These are phyloP conservation scores for Gillenia trifoliata DNA, from an alignment of 306 rosid genomes.

Conservation along the genomic window DNA sequence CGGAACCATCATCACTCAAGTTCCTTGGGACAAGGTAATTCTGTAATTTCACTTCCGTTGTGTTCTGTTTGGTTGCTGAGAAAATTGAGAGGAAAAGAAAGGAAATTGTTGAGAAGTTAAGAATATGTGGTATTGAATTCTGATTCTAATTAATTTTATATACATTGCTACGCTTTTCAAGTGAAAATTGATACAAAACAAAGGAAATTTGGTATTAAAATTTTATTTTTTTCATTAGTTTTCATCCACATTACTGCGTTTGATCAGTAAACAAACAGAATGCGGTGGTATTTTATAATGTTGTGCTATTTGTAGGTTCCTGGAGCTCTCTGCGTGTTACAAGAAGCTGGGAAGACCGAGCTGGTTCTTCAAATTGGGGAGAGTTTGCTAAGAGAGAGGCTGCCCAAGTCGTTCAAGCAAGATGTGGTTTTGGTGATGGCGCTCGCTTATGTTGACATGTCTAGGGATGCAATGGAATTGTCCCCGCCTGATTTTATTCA, in stretches of 20 bases:
- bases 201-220: background rate
- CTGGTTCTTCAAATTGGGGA: slow-evolving; percentile 72
- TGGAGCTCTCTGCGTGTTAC: slow-evolving; percentile 86
- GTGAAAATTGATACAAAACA: background rate
- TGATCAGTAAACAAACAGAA: background rate
- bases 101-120: background rate
- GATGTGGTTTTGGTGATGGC: slow-evolving; percentile 87
- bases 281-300: background rate
- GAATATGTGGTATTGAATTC: background rate
- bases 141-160: background rate
- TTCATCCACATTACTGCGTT: background rate
- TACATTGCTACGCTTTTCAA: background rate
- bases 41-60: background rate
- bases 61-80: background rate
- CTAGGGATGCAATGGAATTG: slow-evolving; percentile 90
- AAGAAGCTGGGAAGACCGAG: slow-evolving; percentile 83
- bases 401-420: slow-evolving; percentile 87
- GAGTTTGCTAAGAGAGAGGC: slow-evolving; percentile 76
- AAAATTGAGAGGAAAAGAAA: background rate
- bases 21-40: slow-evolving; percentile 78
- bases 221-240: background rate
- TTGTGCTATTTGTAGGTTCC: slow-evolving; percentile 62
- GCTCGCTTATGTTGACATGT: slow-evolving; percentile 78
- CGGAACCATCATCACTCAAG: slow-evolving; percentile 58
- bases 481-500: slow-evolving; percentile 68